Base-by-base conservation (phyloP, 1,284 basidiomycete genomes). In the Pholiota adiposa region DNA sequence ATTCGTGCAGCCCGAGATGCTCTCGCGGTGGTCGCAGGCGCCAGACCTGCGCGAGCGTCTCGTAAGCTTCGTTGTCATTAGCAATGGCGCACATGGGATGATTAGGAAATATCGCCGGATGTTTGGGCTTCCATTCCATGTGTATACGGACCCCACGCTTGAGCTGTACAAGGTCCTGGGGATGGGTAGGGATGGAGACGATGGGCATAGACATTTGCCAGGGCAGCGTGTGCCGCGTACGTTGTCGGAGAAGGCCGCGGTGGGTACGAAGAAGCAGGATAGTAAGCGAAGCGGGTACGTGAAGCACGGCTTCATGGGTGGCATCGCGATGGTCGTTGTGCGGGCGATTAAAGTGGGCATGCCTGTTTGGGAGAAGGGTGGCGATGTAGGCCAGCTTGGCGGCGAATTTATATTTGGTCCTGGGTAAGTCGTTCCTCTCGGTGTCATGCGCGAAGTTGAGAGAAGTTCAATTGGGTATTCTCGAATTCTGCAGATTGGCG, bases 351-450 rank as follows among this genome's bases (percentile, higher is more conserved):
- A 83, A 55, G 81, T 84, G 14, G 83, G 89, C 34, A 88, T 94
- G 85, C 91, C 92, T 0, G 78, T 95, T 9, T 89, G 87, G 84
- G 88, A 89, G 72, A 86, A 85, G 57, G 91, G 90, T 1, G 94
- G 94, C 0, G 89, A 94, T 68, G 77, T 86, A 48, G 74, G 79
- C 52, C 90, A 95, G 73, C 82, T 96, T 29, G 94, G 94, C 16
- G 94, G 94, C 23, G 94, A 96, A 75, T 96, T 96, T 69, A 83
- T 96, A 25, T 82, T 97, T 54, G 91, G 90, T 23, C 90, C 91
- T 49, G 87, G 86, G 87, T 89, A 59, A 69, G 83, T 70, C 46
- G 23, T 38, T 59, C 25, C 2, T 33, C 14, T 38, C 31, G 19
- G 3, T 33, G 16, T 31, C 9, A 21, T 2, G 3, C 12, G 1